Evolutionary conservation across 1,139 yeast genomes (phyloP), one percentile per base, ranked within the genome.

Genomic region (Yamadazyma kanchanaburiensis): DNA sequence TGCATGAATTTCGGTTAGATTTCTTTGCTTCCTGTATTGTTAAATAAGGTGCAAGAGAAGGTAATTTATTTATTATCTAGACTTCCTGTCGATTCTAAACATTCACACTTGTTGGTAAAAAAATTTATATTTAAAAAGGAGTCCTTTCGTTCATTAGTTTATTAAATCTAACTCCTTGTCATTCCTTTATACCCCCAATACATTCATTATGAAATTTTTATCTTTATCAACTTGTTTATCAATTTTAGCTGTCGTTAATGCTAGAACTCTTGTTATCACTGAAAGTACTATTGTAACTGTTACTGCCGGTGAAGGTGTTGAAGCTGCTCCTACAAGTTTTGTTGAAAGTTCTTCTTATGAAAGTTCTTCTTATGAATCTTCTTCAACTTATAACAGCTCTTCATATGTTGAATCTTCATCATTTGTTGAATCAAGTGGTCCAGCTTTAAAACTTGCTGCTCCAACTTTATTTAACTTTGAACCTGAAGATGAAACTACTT

Each of bases 221-320:
- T 37, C 32, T 21, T 36, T 49, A 24, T 42, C 53, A 21, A 35
- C 40, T 25, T 36, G 24, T 17, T 42, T 40, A 13, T 35, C 47
- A 22, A 35, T 46, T 27, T 33, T 48, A 25, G 32, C 49, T 15
- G 40, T 37, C 16, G 35, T 35, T 14, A 27, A 31, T 26, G 44
- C 45, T 12, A 32, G 35, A 10, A 44, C 46, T 11, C 35, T 40
- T 10, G 37, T 41, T 12, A 50, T 47, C n/a, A 49, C 55, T 21
- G 40, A 47, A 24, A 41, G 47, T 12, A 38, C 30, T 19, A 22
- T 45, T 11, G 37, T 33, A 22, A 47, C 53, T 21, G 53, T 48
- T n/a, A 40, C 31, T 21, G 41, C 32, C 18, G 27, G 35, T 20
- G n/a, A n/a, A n/a, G 51, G 33, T 21, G 35, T 30, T 16, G 33